phyloP scores from a whole-genome alignment of 1,284 basidiomycete genomes.

The Heterobasidion occidentale region DNA sequence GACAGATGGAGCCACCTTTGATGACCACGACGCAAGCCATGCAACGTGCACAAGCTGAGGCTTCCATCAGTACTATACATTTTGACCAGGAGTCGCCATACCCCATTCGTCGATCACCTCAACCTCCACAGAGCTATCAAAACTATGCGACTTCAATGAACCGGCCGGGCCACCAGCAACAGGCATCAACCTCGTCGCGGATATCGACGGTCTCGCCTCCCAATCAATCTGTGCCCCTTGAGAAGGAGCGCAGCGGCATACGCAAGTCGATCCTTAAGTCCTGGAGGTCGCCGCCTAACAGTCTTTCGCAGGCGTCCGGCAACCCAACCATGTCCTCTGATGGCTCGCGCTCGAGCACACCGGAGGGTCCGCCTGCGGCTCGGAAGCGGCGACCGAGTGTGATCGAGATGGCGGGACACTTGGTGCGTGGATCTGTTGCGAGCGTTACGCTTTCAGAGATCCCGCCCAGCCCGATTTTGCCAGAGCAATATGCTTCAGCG shows the following conservation, averaged over 20 bases:
- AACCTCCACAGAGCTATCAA: conserved; percentile 4
- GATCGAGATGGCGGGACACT: conserved; percentile 18
- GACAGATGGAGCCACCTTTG: conserved; percentile 5
- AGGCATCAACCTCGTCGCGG: background rate
- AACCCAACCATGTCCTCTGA: conserved; percentile 14
- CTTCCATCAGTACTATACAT: conserved; percentile 35
- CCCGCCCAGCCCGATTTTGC: conserved; percentile 34
- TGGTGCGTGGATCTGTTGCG: conserved; percentile 20
- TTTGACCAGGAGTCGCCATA: conserved; percentile 65
- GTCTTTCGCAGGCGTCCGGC: conserved; percentile 14
- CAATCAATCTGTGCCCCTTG: conserved; percentile 12
- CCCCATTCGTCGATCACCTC: conserved; percentile 30
- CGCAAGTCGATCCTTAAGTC: conserved; percentile 68
- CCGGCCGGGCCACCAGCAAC: background rate
- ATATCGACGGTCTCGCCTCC: conserved; percentile 1
- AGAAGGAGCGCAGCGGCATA: conserved; percentile 19
- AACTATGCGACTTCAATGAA: background rate
- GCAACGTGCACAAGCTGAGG: conserved; percentile 14
- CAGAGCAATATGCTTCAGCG: conserved; percentile 24
- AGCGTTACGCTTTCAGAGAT: conserved; percentile 22
- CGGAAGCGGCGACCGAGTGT: conserved; percentile 31
- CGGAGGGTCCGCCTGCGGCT: conserved; percentile 16
- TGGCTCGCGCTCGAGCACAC: conserved; percentile 7
- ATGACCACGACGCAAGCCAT: conserved; percentile 6
- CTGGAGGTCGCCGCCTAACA: conserved; percentile 38